phyloP scores from a whole-genome alignment of 2,329 filamentous ascomycete genomes.

The Diaporthe vaccinii region DNA sequence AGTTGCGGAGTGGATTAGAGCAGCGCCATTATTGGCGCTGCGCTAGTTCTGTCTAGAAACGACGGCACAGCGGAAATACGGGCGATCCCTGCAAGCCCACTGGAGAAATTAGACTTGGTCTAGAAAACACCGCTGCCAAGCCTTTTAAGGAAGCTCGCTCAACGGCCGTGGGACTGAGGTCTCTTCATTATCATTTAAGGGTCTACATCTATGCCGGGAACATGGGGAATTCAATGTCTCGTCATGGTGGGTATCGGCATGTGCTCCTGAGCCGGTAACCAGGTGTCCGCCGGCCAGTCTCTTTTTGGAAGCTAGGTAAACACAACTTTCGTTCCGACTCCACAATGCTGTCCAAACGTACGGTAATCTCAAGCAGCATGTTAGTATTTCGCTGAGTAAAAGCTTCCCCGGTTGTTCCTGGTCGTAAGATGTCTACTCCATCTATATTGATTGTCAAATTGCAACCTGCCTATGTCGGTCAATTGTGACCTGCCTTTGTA shows the following conservation, averaged over 20 bases:
- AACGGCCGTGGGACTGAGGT: not conserved
- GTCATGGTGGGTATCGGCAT: not conserved
- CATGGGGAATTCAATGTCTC: not conserved
- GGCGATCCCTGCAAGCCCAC: not conserved
- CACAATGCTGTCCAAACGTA: not conserved
- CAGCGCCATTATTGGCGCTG: not conserved
- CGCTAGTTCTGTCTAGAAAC: not conserved
- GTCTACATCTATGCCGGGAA: not conserved
- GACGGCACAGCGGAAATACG: not conserved
- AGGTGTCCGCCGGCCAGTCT: not conserved
- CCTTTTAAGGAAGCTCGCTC: constrained; percentile 16
- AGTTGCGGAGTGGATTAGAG: not conserved
- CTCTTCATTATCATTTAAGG: not conserved
- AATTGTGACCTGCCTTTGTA: constrained; percentile 1
- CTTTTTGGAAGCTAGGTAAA: not conserved
- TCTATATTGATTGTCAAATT: not conserved
- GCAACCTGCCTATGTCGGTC: constrained; percentile 13
- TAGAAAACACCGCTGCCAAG: not conserved
- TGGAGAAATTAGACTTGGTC: not conserved
- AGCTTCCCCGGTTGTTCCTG: no score
- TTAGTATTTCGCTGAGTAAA: not conserved
- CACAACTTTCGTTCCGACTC: not conserved
- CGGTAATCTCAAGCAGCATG: not conserved
- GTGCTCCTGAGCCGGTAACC: not conserved
- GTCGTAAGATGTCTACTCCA: not conserved